Conservation (phyloP, 768 basidiomycete genomes). For the Lepiota brunneoincarnata region DNA sequence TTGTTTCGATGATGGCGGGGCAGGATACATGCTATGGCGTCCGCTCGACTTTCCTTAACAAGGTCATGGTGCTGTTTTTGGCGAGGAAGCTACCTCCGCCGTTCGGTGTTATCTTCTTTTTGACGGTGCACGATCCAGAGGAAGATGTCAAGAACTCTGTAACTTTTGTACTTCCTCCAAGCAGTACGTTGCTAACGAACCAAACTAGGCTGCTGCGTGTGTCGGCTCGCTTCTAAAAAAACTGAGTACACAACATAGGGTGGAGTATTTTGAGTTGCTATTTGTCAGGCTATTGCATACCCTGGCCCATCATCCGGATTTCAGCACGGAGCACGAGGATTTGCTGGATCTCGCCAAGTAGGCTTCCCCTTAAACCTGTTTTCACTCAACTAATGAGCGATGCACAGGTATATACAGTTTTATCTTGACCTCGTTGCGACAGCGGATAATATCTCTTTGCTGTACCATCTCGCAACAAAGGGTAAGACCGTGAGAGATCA, state of each 20-base stretch:
- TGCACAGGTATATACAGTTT: constrained; percentile 78
- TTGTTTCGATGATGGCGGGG: constrained; percentile 6
- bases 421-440: constrained; percentile 78
- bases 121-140: constrained; percentile 92
- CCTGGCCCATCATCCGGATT: constrained; percentile 95
- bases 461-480: constrained; percentile 80
- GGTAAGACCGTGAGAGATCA: constrained; percentile 86
- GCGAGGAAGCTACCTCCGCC: constrained; percentile 61
- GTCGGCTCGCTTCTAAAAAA: constrained; percentile 45
- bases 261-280: constrained; percentile 74
- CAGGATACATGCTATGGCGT: constrained; percentile 91
- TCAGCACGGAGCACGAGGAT: constrained; percentile 62
- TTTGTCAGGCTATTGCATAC: constrained; percentile 86
- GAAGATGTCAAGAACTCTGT: constrained; percentile 71
- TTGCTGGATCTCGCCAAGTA: constrained; percentile 81
- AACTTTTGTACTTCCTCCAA: constrained; percentile 17
- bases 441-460: constrained; percentile 78
- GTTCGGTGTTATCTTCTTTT: constrained; percentile 83
- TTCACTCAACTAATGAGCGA: constrained; percentile 8
- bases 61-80: constrained; percentile 65
- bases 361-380: constrained; percentile 20
- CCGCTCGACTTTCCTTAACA: constrained; percentile 72
- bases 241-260: constrained; percentile 49
- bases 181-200: background rate
- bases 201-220: constrained; percentile 53